A percentile compares a stretch with the other conserved stretches of the same genome.
These are phyloP conservation scores for Metschnikowia gruessii DNA, from an alignment of 805 yeast genomes.

Conservation along the genomic window DNA sequence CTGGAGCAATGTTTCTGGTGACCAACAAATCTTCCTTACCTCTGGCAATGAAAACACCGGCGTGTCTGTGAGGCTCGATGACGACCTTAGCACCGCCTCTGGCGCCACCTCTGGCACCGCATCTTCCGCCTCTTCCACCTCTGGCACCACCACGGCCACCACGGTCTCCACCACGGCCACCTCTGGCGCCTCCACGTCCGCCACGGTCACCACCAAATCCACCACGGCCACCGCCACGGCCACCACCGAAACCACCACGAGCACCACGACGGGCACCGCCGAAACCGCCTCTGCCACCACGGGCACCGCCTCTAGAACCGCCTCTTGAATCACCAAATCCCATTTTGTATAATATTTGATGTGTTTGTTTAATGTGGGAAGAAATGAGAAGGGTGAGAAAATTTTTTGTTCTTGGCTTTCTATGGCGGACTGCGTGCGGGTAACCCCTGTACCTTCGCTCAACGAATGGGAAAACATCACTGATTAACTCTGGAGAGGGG, in stretches of 20 bases:
- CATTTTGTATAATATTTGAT: conserved; percentile 15
- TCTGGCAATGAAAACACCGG: conserved; percentile 98
- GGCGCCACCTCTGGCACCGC: conserved; percentile 81
- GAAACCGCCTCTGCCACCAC: conserved; percentile 41
- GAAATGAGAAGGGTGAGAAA: conserved; percentile 11
- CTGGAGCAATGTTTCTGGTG: conserved; percentile 96
- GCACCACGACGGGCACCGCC: conserved; percentile 47
- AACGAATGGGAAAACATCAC: conserved; percentile 9
- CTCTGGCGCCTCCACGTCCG: conserved; percentile 30
- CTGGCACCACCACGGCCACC: conserved; percentile 42
- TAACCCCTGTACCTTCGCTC: conserved; percentile 10
- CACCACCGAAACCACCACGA: conserved; percentile 54
- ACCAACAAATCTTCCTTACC: conserved; percentile 98
- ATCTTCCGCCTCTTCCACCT: conserved; percentile 57
- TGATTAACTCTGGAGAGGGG: neutral
- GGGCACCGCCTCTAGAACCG: conserved; percentile 20
- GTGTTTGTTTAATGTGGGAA: conserved; percentile 4
- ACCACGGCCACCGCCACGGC: conserved; percentile 47
- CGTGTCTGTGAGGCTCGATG: conserved; percentile 98
- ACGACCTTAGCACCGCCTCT: conserved; percentile 93
- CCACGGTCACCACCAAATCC: conserved; percentile 32
- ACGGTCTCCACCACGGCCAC: conserved; percentile 35
- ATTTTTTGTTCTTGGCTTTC: conserved; percentile 10
- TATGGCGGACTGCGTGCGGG: conserved; percentile 21
- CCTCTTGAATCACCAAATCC: conserved; percentile 24